A percentile compares a stretch with the other conserved stretches of the same genome.
These are phyloP conservation scores for Arachis hypogaea DNA, from an alignment of 306 rosid genomes.

Conservation along the genomic window DNA sequence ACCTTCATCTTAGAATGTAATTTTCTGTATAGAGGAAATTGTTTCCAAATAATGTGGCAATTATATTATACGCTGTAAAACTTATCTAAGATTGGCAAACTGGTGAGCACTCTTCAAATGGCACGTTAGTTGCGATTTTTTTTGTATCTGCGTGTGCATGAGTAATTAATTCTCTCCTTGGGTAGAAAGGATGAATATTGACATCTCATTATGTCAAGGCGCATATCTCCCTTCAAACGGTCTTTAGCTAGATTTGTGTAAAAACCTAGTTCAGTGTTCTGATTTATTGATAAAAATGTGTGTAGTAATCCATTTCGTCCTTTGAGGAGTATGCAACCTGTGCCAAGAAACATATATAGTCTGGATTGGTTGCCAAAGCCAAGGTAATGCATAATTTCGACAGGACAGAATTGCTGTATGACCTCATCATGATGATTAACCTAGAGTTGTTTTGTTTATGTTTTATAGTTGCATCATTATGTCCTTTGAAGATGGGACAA, in stretches of 20 bases:
- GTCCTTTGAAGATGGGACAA: constrained; percentile 90
- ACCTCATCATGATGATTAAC: constrained; percentile 32
- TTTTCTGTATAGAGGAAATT: not conserved
- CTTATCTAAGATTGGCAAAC: not conserved
- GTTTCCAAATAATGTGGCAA: constrained; percentile 17
- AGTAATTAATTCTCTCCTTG: constrained; percentile 17
- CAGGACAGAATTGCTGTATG: constrained; percentile 26
- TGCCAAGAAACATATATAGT: constrained; percentile 73
- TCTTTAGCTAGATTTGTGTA: constrained; percentile 13
- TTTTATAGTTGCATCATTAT: constrained; percentile 74
- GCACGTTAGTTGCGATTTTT: not conserved
- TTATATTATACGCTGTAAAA: not conserved
- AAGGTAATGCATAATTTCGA: constrained; percentile 54
- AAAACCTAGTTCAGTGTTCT: constrained; percentile 24
- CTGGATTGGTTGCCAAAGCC: constrained; percentile 85
- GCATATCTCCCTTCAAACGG: not conserved
- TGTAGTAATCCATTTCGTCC: constrained; percentile 90
- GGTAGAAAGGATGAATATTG: constrained; percentile 9
- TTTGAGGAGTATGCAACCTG: constrained; percentile 72
- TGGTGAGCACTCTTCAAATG: not conserved
- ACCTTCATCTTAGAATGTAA: constrained; percentile 21
- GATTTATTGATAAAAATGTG: constrained; percentile 35
- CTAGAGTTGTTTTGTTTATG: constrained; percentile 31
- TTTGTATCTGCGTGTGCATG: constrained; percentile 27
- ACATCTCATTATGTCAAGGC: constrained; percentile 18